Evolutionary conservation across 805 yeast species (phyloP).

Genomic region (Candida endomychidarum): DNA sequence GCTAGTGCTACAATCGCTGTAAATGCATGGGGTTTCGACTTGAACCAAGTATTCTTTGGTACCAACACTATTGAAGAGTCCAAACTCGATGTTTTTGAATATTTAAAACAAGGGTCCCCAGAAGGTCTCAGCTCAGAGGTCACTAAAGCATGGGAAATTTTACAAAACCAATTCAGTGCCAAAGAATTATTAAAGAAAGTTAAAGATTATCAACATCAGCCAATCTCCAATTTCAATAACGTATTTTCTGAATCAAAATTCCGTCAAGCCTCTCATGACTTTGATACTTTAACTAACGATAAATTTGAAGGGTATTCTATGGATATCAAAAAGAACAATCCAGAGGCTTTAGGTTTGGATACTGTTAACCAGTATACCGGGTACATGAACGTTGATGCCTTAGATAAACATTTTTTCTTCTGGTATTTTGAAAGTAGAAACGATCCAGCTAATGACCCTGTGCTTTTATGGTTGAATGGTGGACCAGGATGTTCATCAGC

Average conservation of each 20-base stretch:
- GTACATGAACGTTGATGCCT: constrained; percentile 34
- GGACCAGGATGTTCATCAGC: constrained; percentile 96
- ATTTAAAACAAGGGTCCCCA: constrained; percentile 6
- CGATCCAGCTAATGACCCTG: constrained; percentile 83
- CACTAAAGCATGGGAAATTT: constrained; percentile 18
- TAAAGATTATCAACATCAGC: constrained; percentile 3
- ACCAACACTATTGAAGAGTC: constrained; percentile 2
- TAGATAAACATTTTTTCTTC: constrained; percentile 78
- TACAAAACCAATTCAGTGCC: constrained; percentile 13
- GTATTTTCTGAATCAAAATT: not conserved
- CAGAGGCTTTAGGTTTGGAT: constrained; percentile 38
- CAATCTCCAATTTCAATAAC: constrained; percentile 4
- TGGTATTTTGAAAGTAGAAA: constrained; percentile 93
- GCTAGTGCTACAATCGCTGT: constrained; percentile 10
- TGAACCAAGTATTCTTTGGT: constrained; percentile 13
- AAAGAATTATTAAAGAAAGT: constrained; percentile 12
- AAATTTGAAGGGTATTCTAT: constrained; percentile 28
- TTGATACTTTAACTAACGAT: constrained; percentile 20
- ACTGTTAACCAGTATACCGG: constrained; percentile 40
- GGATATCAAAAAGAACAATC: constrained; percentile 32
- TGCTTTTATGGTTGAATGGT: constrained; percentile 90
- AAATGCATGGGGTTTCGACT: constrained; percentile 12
- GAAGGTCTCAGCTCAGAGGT: constrained; percentile 12
- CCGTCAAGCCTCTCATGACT: constrained; percentile 6
- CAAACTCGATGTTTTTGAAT: constrained; percentile 6